Evolutionary conservation across 495 filamentous ascomycete genomes (phyloP).

Genomic region (Eremomyces bilateralis): DNA sequence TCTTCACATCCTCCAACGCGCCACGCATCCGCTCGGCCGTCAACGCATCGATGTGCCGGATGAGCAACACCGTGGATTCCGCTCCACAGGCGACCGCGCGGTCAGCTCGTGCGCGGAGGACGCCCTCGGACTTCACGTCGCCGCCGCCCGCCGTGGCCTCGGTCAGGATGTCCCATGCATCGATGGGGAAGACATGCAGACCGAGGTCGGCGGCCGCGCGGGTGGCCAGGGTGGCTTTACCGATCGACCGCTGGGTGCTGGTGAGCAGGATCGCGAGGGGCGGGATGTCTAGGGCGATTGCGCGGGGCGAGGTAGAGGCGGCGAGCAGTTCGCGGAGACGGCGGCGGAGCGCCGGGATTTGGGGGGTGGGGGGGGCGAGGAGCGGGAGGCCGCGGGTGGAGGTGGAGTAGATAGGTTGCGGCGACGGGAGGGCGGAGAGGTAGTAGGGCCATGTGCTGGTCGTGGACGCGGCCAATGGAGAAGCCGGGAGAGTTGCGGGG

Average conservation of each 20-base stretch:
- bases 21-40: conserved; percentile 75
- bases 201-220: conserved; percentile 76
- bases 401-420: not conserved
- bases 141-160: conserved; percentile 58
- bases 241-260: conserved; percentile 79
- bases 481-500: conserved; percentile 38
- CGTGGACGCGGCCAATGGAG: too few species aligned
- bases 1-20: conserved; percentile 57
- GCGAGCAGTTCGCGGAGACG: conserved; percentile 68
- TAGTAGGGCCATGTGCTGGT: conserved; percentile 68
- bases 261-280: conserved; percentile 71
- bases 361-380: conserved; percentile 23
- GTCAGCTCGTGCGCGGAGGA: conserved; percentile 69
- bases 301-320: conserved; percentile 70
- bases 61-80: conserved; percentile 57
- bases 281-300: conserved; percentile 66
- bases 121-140: conserved; percentile 82
- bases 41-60: conserved; percentile 75
- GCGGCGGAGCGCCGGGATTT: conserved; percentile 45
- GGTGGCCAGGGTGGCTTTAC: conserved; percentile 55
- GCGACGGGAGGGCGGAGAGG: conserved; percentile 26
- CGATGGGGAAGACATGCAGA: conserved; percentile 70
- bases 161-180: conserved; percentile 81
- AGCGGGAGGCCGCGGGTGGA: conserved; percentile 3
- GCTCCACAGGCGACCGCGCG: conserved; percentile 73